These are phyloP conservation scores for Linnemannia exigua DNA, from an alignment of 192 early-diverging fungal species.

Conservation along the genomic window DNA sequence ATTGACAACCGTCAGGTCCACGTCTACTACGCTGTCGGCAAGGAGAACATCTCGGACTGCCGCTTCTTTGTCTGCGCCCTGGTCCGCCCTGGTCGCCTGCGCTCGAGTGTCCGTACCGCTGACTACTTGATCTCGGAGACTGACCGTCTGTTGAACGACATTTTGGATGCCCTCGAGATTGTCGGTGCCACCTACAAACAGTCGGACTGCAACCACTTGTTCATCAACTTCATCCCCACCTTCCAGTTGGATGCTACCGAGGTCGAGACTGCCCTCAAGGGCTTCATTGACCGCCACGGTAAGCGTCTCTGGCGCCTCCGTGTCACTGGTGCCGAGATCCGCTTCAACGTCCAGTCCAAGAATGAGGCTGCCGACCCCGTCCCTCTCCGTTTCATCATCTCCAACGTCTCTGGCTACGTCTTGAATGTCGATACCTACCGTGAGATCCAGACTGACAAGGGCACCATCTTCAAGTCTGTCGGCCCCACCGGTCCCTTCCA, in stretches of 20 bases:
- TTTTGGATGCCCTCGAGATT: conserved; percentile 95
- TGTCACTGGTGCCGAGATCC: conserved; percentile 96
- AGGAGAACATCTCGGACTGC: conserved; percentile 94
- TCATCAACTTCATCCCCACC: conserved; percentile 98
- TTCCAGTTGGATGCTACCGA: conserved; percentile 90
- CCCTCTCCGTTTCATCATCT: conserved; percentile 92
- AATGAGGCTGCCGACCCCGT: conserved; percentile 60
- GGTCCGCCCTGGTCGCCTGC: conserved; percentile 91
- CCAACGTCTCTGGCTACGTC: conserved; percentile 93
- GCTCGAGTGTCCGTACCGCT: conserved; percentile 84
- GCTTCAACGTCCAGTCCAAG: conserved; percentile 90
- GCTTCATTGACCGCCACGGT: conserved; percentile 94
- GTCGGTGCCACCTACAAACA: conserved; percentile 92
- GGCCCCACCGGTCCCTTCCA: conserved; percentile 86
- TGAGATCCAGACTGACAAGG: conserved; percentile 87
- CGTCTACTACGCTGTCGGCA: conserved; percentile 95
- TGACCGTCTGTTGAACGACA: conserved; percentile 94
- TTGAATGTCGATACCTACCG: conserved; percentile 94
- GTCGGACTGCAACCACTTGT: conserved; percentile 99
- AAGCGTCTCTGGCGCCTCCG: conserved; percentile 95
- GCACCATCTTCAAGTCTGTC: conserved; percentile 90
- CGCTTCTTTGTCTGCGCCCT: conserved; percentile 99
- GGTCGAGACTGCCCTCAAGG: conserved; percentile 87
- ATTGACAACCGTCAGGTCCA: conserved; percentile 96
- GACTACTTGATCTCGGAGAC: conserved; percentile 97